Base-by-base conservation (phyloP, 768 basidiomycete genomes). In the Baorangia bicolor region DNA sequence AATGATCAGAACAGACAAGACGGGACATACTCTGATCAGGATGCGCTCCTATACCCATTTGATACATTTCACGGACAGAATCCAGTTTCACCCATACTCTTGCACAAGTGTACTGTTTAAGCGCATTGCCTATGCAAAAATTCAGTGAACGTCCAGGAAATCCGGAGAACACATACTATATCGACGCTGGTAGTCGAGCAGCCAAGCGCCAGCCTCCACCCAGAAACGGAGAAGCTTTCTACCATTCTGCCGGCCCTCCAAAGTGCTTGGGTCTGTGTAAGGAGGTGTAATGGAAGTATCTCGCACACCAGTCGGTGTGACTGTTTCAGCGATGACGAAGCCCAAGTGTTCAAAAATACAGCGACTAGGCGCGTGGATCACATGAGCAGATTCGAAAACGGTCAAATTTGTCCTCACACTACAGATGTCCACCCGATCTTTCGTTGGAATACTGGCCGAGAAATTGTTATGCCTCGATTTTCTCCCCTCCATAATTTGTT, bases 401-500 rank as follows among this genome's bases (percentile, higher is more conserved):
- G 20, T 13, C 12, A 47, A 46, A 49, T n/a, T 23, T 33, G 25
- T 55, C 61, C 87, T 69, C 68, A 89, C 88, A 85, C 75, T 38
- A 68, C 76, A 13, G 73, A 27, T 63, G 76, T 82, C 86, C 87
- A 89, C 12, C 89, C 90, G 8, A 91, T 68, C 64, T 86, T 89
- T 47, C 66, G 68, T 64, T 81, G 79, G 65, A 92, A 90, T 2
- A 75, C 77, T 25, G 71, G 67, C 13, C 87, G 77, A 23, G 67
- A 68, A 13, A 86, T 77, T 16, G 81, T 81, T 13, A 90, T 76
- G 42, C 75, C 64, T 7, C 88, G 81, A 53, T 68, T 75, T 71
- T 90, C 86, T 33, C 83, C 84, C 64, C 77, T 83, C 88, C 88
- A 92, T 23, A 92, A 62, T 51, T 83, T 81, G 68, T 89, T 90